phyloP scores from a whole-genome alignment of 108 stramenopile genomes.

The Skeletonema marinoi region DNA sequence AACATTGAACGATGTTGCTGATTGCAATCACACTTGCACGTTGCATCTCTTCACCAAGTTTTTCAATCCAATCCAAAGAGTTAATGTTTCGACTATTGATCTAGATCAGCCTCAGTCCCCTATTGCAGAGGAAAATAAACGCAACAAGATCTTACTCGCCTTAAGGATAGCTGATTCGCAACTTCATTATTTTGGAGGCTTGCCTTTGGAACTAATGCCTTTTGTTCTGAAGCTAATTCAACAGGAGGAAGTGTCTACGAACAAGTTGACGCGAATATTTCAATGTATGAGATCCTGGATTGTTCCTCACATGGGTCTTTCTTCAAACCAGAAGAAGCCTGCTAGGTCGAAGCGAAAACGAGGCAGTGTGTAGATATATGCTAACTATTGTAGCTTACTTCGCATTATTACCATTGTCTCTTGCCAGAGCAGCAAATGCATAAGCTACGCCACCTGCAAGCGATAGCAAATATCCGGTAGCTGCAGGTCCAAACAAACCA shows the following conservation, averaged over 20 bases:
- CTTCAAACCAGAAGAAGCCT: background rate
- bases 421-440: conserved; percentile 11
- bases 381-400: background rate
- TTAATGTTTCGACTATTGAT: background rate
- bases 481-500: conserved; percentile 4
- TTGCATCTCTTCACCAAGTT: conserved; percentile 1
- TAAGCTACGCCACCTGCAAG: conserved; percentile 23
- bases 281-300: background rate
- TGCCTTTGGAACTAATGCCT: conserved; percentile 6
- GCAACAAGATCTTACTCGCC: background rate
- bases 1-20: background rate
- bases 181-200: background rate
- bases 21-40: conserved; percentile 3
- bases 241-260: background rate
- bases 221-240: background rate
- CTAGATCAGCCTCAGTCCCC: background rate
- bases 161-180: background rate
- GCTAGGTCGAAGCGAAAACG: background rate
- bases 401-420: background rate
- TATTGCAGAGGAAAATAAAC: background rate
- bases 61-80: background rate
- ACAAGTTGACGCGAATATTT: background rate
- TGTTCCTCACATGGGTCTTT: background rate
- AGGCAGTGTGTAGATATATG: background rate
- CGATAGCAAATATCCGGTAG: conserved; percentile 13